Base-by-base conservation (phyloP, 345 rosid species). In the Eucalyptus urophylla region DNA sequence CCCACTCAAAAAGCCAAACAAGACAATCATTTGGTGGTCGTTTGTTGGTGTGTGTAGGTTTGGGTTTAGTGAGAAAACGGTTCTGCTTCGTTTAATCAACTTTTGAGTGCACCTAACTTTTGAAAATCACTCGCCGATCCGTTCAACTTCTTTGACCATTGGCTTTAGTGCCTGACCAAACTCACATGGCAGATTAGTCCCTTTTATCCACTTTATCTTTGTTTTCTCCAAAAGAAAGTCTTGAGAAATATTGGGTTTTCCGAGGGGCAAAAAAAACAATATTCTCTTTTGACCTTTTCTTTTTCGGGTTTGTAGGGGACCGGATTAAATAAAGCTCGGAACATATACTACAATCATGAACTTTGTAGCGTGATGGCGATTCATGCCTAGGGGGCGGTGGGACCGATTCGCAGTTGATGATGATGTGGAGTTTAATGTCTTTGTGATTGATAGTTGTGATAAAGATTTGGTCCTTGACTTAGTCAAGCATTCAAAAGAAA, bases 51-150 rank as follows among this genome's bases (percentile, higher is more conserved):
- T 67, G 62, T 72, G 45, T 53, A 60, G 37, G 85, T 76, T 21
- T 21, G 85, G 58, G 86, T 33, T 76, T 49, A 67, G 67, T 40
- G 54, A 87, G 83, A 69, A 65, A 86, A 86, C 19, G 53, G 86
- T 54, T 29, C 87, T 49, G 6, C 83, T 86, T 87, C 80, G 14
- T 21, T 76, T 40, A 27, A 44, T 45, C 67, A 80, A 85, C 88
- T 87, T 58, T 85, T 80, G 62, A 31, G 58, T 83, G 87, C 86
- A 89, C 89, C 90, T 44, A 89, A 90, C 90, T 89, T 89, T 72
- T 89, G 87, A 80, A 86, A 53, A 31, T 87, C 49, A 47, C 11
- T 51, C 89, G 86, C 90, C 65, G 47, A 87, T 90, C 49, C 80
- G 16, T 15, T 40, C 65, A 50, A 45, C 47, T 67, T 29, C 87